A percentile compares a stretch with the other conserved stretches of the same genome.
These are phyloP conservation scores for Didymella pinodella DNA, from an alignment of 2,329 filamentous ascomycete genomes.

Conservation along the genomic window DNA sequence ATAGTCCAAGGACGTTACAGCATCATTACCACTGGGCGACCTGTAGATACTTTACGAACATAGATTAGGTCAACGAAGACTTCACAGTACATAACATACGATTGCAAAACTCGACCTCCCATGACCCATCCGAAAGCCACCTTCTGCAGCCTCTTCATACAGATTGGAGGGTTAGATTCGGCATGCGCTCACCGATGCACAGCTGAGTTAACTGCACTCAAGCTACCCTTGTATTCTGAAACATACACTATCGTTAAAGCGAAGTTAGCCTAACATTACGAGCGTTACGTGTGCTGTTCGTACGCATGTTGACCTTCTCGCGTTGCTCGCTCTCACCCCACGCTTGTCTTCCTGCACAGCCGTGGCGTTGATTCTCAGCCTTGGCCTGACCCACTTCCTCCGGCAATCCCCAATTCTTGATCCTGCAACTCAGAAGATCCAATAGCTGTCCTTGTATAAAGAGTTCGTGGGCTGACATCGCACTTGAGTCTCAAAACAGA, in stretches of 20 bases:
- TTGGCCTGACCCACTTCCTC: conserved; percentile 11
- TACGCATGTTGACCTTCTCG: neutral
- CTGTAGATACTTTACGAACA: conserved; percentile 4
- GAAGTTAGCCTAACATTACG: neutral
- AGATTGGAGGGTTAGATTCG: neutral
- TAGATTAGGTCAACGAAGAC: neutral
- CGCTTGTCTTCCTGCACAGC: conserved; percentile 19
- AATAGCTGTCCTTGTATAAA: neutral
- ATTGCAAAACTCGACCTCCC: neutral
- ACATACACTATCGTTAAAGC: neutral
- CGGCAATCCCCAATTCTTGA: neutral
- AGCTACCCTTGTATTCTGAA: neutral
- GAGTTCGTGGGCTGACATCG: conserved; percentile 4
- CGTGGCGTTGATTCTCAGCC: conserved; percentile 1
- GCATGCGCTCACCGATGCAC: neutral
- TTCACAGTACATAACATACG: neutral
- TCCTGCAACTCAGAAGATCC: neutral
- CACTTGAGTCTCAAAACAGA: neutral
- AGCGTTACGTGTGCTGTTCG: no score
- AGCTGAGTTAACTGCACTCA: neutral
- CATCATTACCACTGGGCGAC: neutral
- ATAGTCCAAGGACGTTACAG: neutral
- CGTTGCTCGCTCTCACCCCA: conserved; percentile 16
- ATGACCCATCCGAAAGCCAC: neutral
- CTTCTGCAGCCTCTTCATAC: neutral